Base-by-base conservation (phyloP, 768 basidiomycete genomes). In the Pleurotus tuoliensis region DNA sequence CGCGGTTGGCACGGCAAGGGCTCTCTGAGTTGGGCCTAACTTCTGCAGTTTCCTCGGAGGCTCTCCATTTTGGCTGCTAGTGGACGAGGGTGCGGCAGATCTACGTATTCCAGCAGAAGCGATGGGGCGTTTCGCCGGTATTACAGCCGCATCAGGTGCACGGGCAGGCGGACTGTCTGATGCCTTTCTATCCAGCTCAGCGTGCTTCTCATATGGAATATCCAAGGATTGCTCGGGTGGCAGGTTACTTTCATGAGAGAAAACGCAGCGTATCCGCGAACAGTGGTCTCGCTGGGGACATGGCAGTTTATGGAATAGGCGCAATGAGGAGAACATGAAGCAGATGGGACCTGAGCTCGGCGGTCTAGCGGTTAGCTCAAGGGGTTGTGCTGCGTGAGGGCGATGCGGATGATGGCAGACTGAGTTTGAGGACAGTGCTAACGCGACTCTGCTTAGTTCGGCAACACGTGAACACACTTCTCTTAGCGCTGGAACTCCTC, bases 41-140 rank as follows among this genome's bases (percentile, higher is more conserved):
- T 79, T 84, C 69, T 84, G 81, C 27, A 90, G 73, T 64, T 90
- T 92, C 15, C 78, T 69, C 0, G 89, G 86, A 15, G 85, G 84
- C 64, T 84, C 86, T 4, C 61, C 58, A 22, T 66, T 59, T 0
- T 63, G 58, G 56, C 63, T 60, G 37, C 61, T 47, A 52, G 55
- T 37, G 24, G 65, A 47, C n/a, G 51, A 20, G 20, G 39, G 39
- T 24, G 64, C n/a, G 22, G 60, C 57, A 34, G 69, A 68, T 39
- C 71, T 40, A 38, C 69, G 69, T 34, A 34, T 34, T 34, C 30
- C 30, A 58, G 69, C 71, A 38, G 63, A 48, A 22, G 75, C 61
- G 5, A 72, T 67, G 1, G 79, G 69, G 38, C 87, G 77, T 67
- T 89, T 89, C 11, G 80, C 71, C 24, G 82, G 80, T 13, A 82